Conservation (phyloP, 257 asterid species). For the Leptodermis oblonga region DNA sequence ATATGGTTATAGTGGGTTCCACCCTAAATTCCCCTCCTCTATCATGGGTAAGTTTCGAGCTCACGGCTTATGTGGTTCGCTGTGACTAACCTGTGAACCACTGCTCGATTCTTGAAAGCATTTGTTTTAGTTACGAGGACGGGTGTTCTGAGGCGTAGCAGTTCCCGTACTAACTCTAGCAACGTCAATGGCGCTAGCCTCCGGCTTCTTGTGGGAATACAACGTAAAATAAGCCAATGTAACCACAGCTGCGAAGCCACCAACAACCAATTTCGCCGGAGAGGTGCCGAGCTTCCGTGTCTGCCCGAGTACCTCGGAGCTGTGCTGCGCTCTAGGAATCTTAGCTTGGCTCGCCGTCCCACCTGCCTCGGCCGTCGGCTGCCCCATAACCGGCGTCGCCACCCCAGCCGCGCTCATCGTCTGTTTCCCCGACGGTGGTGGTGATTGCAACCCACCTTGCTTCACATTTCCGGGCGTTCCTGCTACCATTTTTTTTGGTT, state of each 20-base stretch:
- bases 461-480: conserved; percentile 47
- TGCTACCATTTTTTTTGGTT: conserved; percentile 28
- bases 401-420: conserved; percentile 28
- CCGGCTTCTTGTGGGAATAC: conserved; percentile 61
- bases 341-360: conserved; percentile 43
- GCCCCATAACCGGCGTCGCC: conserved; percentile 26
- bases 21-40: no score
- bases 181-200: conserved; percentile 76
- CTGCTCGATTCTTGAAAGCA: no score
- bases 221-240: conserved; percentile 51
- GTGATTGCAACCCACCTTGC: conserved; percentile 31
- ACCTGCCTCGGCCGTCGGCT: conserved; percentile 20
- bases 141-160: conserved; percentile 40
- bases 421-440: conserved; percentile 49
- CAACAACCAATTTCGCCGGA: conserved; percentile 48
- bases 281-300: conserved; percentile 36
- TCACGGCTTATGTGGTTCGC: no score
- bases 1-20: no score
- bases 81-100: no score
- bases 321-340: conserved; percentile 35
- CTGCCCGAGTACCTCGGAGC: conserved; percentile 67
- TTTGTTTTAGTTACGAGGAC: conserved; percentile 33
- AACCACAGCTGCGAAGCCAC: conserved; percentile 45
- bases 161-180: conserved; percentile 62
- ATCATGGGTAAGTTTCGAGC: no score